Evolutionary conservation across 1,284 basidiomycete genomes (phyloP), one percentile per base, ranked within the genome.

Genomic region (Trametes sp.): DNA sequence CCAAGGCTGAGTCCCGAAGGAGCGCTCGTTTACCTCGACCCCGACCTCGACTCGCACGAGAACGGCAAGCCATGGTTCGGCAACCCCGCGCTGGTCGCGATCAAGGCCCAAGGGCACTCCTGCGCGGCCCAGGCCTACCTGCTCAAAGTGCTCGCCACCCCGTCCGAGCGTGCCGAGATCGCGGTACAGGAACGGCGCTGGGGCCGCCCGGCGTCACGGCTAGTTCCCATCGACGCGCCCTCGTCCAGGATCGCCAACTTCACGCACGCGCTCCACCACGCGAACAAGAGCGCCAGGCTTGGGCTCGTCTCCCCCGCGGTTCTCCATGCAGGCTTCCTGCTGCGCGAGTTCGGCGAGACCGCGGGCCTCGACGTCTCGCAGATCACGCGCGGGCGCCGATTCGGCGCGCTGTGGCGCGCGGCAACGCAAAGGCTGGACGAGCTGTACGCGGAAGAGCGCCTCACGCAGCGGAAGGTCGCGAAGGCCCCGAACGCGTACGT

Each of bases 391-490:
- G 21, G 28, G 4, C 19, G 29, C 16, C 28, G 28, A 2, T 50
- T 50, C 31, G 16, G 29, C 19, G 23, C 48, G 14, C 48, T 50
- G 13, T 50, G 48, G 48, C 2, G 21, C 6, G n/a, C 48, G 48
- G 48, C 33, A 1, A 50, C 48, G 14, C 48, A 7, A 2, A 19
- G 48, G n/a, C n/a, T 50, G 29, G 48, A 50, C 14, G 48, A 50
- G 31, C 31, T 50, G 16, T 50, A 50, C n/a, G 29, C 48, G n/a
- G 48, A 50, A 31, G 48, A 50, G 48, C 48, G 48, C 11, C 21
- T 45, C 42, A 45, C 23, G 42, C 42, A 45, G 24, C 11, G 8
- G 6, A 45, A 52, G 50, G 38, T 52, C 10, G 35, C 21, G 50
- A 36, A n/a, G 33, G 24, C 36, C 21, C 54, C 42, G 9, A 23